Conservation (phyloP, 2,329 filamentous ascomycete species). For the Phaeosphaeriaceae sp. region DNA sequence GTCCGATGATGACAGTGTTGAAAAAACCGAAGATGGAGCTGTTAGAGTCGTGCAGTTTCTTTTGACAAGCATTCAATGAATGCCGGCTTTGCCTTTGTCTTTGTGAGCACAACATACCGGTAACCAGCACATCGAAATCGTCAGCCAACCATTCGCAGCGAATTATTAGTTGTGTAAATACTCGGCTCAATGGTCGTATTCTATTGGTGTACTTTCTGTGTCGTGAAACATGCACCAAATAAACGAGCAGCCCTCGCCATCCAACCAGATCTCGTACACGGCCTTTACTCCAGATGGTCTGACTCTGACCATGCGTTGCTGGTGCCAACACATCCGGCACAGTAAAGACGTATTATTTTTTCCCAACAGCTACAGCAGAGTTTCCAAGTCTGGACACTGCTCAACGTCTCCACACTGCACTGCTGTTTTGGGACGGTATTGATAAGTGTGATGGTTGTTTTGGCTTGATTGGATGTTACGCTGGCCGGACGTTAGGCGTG, state of each 20-base stretch:
- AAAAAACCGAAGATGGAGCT: background rate
- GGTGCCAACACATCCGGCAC: constrained; percentile 18
- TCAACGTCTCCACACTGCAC: constrained; percentile 4
- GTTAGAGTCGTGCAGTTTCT: background rate
- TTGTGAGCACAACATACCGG: background rate
- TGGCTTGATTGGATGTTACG: constrained; percentile 1
- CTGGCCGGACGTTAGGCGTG: background rate
- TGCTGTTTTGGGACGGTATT: background rate
- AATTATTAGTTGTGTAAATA: background rate
- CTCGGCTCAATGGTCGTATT: background rate
- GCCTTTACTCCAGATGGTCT: background rate
- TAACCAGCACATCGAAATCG: background rate
- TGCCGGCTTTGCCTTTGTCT: background rate
- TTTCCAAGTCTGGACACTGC: background rate
- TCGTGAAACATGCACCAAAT: constrained; percentile 8
- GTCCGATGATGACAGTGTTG: background rate
- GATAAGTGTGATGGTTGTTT: background rate
- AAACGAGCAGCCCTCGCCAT: background rate
- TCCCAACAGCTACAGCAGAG: background rate
- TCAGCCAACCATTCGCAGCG: background rate
- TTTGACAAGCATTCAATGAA: background rate
- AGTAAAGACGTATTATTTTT: constrained; percentile 6
- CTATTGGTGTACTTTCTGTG: constrained; percentile 7
- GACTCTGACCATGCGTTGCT: constrained; percentile 10
- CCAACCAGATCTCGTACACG: constrained; percentile 4